Evolutionary conservation across 345 rosid species (phyloP).

Genomic region (Syzygium oleosum): DNA sequence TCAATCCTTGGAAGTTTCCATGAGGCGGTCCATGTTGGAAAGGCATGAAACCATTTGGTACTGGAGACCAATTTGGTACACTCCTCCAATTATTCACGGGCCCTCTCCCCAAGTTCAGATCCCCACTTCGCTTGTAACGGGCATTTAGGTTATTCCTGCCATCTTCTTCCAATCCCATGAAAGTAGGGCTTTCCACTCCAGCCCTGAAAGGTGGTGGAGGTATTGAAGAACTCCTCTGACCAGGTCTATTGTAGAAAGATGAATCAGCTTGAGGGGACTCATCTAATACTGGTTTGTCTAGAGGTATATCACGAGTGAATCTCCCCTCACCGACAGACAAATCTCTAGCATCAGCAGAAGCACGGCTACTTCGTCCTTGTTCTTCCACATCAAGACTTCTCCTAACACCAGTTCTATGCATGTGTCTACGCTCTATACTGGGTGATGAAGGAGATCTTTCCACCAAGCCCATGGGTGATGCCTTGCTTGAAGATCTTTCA

Average conservation of each 20-base stretch:
- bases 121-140: constrained; percentile 63
- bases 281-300: constrained; percentile 47
- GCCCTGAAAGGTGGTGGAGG: constrained; percentile 65
- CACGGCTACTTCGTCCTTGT: constrained; percentile 47
- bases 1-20: constrained; percentile 65
- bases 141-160: constrained; percentile 31
- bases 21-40: constrained; percentile 85
- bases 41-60: constrained; percentile 85
- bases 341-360: constrained; percentile 43
- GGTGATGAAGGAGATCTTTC: constrained; percentile 83
- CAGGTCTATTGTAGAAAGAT: constrained; percentile 41
- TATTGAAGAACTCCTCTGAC: constrained; percentile 39
- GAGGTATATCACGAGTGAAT: constrained; percentile 31
- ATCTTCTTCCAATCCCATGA: constrained; percentile 71
- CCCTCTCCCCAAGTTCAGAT: constrained; percentile 62
- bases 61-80: constrained; percentile 68
- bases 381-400: constrained; percentile 71
- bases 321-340: constrained; percentile 51
- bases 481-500: constrained; percentile 70
- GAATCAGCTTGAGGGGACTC: constrained; percentile 57
- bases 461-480: constrained; percentile 52
- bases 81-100: constrained; percentile 90
- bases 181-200: constrained; percentile 57
- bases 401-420: constrained; percentile 43
- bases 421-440: constrained; percentile 66